Percentiles rank a stretch among this genome's conserved stretches.
Evolutionary conservation across 176 grass and related monocot genomes (phyloP).

Genomic region (Otatea glauca): DNA sequence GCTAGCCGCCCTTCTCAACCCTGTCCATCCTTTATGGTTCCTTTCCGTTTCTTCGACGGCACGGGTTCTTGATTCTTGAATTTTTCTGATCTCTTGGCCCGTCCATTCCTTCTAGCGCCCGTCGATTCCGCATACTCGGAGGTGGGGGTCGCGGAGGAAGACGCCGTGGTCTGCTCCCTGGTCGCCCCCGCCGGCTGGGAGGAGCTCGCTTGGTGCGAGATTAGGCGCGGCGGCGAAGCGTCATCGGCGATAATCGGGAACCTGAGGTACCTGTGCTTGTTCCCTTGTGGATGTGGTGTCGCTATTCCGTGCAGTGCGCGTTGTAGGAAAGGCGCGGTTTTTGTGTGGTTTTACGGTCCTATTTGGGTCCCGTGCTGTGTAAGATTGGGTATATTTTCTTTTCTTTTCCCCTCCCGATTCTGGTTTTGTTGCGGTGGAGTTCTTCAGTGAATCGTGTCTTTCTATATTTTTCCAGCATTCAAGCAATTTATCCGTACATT

Average conservation of each 20-base stretch:
- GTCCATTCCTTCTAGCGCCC: conserved; percentile 58
- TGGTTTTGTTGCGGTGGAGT: not conserved
- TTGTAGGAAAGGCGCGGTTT: conserved; percentile 7
- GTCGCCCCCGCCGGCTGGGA: conserved; percentile 39
- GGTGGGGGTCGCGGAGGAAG: conserved; percentile 56
- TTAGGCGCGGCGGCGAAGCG: conserved; percentile 51
- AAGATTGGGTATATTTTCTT: conserved; percentile 3
- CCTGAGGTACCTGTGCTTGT: conserved; percentile 42
- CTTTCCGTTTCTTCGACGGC: conserved; percentile 36
- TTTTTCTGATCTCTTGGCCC: not conserved
- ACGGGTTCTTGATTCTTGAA: conserved; percentile 46
- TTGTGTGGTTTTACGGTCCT: conserved; percentile 22
- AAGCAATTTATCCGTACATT: not conserved
- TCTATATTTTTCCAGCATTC: not conserved
- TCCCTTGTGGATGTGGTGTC: not conserved
- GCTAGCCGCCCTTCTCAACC: conserved; percentile 38
- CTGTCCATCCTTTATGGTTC: not conserved
- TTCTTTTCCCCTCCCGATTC: not conserved
- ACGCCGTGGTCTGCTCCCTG: conserved; percentile 62
- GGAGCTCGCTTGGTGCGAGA: conserved; percentile 78
- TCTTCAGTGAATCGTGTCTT: not conserved
- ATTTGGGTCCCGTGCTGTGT: conserved; percentile 7
- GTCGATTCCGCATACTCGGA: conserved; percentile 53
- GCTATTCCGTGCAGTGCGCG: not conserved
- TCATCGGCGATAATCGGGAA: conserved; percentile 62